A percentile compares a stretch with the other conserved stretches of the same genome.
phyloP scores from a whole-genome alignment of 2,329 filamentous ascomycete species.

The Emergomyces pasteurianus region DNA sequence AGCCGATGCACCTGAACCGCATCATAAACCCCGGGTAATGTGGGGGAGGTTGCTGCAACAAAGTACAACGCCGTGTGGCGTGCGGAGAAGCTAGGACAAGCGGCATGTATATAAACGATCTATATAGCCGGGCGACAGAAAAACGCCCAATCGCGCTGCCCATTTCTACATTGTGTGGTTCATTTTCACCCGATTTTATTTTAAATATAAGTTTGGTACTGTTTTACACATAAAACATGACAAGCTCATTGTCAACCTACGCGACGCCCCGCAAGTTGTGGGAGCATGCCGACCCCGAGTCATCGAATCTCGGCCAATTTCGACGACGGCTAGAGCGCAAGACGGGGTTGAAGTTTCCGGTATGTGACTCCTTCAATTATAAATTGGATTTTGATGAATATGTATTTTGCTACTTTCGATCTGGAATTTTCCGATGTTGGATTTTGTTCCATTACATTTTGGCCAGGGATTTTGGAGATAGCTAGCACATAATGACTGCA shows the following conservation, averaged over 20 bases:
- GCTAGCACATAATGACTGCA: not conserved
- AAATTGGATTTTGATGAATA: not conserved
- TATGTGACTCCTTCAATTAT: not conserved
- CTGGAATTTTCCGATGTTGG: not conserved
- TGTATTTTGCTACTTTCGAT: not conserved
- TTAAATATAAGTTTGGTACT: not conserved
- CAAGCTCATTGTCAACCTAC: not conserved
- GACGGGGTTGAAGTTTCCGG: conserved; percentile 10
- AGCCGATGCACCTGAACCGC: not conserved
- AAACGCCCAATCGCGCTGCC: too few relatives aligned
- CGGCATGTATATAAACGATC: not conserved
- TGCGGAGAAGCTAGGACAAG: not conserved
- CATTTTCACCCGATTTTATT: too few relatives aligned
- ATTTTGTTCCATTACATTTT: not conserved
- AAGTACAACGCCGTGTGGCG: too few relatives aligned
- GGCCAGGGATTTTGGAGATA: not conserved
- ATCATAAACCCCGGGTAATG: not conserved
- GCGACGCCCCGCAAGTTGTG: conserved; percentile 14
- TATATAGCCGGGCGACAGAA: not conserved
- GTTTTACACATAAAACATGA: not conserved
- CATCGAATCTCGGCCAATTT: conserved; percentile 15
- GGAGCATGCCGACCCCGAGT: conserved; percentile 16
- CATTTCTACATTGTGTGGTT: not conserved
- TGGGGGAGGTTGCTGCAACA: not conserved
- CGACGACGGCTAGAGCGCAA: conserved; percentile 10